Conservation (phyloP, 2,329 filamentous ascomycete species). For the Nemania abortiva region DNA sequence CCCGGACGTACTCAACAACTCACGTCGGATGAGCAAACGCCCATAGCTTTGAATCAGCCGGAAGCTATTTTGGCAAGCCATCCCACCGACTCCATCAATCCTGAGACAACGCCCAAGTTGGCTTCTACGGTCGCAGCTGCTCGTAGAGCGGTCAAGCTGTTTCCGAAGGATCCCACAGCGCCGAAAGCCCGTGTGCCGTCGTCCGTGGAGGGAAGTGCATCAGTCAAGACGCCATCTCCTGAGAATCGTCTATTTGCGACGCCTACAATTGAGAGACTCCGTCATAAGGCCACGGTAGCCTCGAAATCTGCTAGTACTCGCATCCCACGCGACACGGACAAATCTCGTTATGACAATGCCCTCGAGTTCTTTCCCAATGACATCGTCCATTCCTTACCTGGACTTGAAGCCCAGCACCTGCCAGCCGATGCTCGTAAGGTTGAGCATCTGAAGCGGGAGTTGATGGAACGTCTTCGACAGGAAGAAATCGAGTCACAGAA, state of each 20-base stretch:
- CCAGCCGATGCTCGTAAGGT: conserved; percentile 30
- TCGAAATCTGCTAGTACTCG: not conserved
- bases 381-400: conserved; percentile 42
- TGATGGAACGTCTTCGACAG: conserved; percentile 32
- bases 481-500: conserved; percentile 34
- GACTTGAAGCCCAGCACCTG: conserved; percentile 38
- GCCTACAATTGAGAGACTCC: conserved; percentile 3
- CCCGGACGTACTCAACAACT: not conserved
- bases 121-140: conserved; percentile 21
- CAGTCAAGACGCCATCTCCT: not conserved
- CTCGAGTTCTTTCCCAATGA: conserved; percentile 46
- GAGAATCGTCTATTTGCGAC: not conserved
- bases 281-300: conserved; percentile 10
- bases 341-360: conserved; percentile 37
- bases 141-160: conserved; percentile 32
- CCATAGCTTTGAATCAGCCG: conserved; percentile 26
- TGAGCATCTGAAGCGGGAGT: conserved; percentile 32
- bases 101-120: conserved; percentile 1
- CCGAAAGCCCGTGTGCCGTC: not conserved
- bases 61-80: conserved; percentile 21
- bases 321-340: not conserved
- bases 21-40: conserved; percentile 14
- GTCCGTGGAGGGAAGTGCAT: not conserved
- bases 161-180: conserved; percentile 21
- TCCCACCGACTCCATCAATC: conserved; percentile 5